Evolutionary conservation across 2,329 filamentous ascomycete genomes (phyloP), one percentile per base, ranked within the genome.

Genomic region (Anthostomella pinea): DNA sequence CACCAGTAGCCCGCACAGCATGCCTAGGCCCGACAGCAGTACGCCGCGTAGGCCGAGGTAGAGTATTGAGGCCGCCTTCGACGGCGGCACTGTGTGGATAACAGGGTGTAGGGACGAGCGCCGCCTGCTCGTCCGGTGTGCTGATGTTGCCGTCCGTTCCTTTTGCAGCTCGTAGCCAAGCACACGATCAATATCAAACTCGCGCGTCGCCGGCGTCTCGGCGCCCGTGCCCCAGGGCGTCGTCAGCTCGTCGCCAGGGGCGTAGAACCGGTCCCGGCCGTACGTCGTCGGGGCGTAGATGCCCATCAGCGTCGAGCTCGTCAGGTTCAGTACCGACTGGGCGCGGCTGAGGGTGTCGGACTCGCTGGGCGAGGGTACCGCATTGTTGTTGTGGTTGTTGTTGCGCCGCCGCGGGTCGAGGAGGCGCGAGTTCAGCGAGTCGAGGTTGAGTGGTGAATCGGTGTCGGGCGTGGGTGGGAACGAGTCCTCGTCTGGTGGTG

Each of bases 241-340:
- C 37, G 73, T 69, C 3, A 72, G 63, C 44, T 82, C 80, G 18
- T 52, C 46, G 9, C 31, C 41, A 11, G 54, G 55, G 21, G 35
- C 28, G 35, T 60, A 59, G 39, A 58, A 57, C 54, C 69, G 62
- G 48, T 74, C 65, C 46, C 64, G 63, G 28, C 75, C 69, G 39
- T 76, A 75, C 20, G 75, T 73, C 1, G 78, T 77, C 6, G 80
- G 81, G 8, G 81, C 82, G 69, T 95, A 98, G 54, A 98, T 98
- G 36, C 93, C 91, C 51, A 85, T 86, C 5, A 98, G 76, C 0
- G 93, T 95, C 2, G 88, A 90, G 8, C 86, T 83, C 4, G 88
- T 95, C 42, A 98, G 74, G 59, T 96, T 95, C 56, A 89, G 70
- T 39, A 88, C 77, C 8, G 88, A 95, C 48, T 84, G 80, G 16